Percentiles rank a stretch among this genome's conserved stretches.
phyloP scores from a whole-genome alignment of 805 yeast species.

The Yarrowia alimentaria region DNA sequence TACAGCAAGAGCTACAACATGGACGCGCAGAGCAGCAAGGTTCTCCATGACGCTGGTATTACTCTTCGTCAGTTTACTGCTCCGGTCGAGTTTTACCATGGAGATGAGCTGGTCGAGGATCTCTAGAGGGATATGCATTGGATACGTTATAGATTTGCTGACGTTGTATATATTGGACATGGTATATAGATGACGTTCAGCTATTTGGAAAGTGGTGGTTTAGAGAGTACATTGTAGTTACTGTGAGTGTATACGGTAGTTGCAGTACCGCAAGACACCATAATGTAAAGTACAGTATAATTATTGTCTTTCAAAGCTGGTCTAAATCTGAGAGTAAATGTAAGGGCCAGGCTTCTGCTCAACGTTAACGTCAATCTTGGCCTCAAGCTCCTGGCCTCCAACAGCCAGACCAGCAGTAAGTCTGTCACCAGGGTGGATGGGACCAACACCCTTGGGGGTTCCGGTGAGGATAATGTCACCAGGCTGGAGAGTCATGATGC shows the following conservation, averaged over 20 bases:
- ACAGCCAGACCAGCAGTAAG: slow-evolving; percentile 62
- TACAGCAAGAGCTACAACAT: slow-evolving; percentile 89
- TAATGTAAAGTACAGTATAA: too few species aligned
- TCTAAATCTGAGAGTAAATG: slow-evolving; percentile 37
- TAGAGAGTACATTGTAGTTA: too few species aligned
- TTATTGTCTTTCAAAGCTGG: too few species aligned
- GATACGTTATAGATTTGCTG: too few species aligned
- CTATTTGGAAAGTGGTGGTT: too few species aligned
- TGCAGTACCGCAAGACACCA: too few species aligned
- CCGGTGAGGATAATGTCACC: slow-evolving; percentile 94
- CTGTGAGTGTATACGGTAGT: too few species aligned
- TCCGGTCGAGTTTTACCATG: slow-evolving; percentile 38
- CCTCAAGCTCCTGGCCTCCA: slow-evolving; percentile 55
- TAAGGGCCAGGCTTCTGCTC: slow-evolving; percentile 61
- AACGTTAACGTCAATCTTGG: slow-evolving; percentile 51
- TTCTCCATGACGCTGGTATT: slow-evolving; percentile 73
- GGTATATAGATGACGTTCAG: too few species aligned
- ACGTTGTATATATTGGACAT: too few species aligned
- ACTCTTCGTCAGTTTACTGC: slow-evolving; percentile 59
- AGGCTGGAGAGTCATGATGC: slow-evolving; percentile 85
- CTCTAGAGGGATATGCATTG: too few species aligned
- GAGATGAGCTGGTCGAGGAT: too few species aligned
- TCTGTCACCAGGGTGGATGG: slow-evolving; percentile 71
- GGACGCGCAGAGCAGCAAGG: slow-evolving; percentile 75
- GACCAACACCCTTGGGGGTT: slow-evolving; percentile 97